These are phyloP conservation scores for Euphorbia celastroides DNA, from an alignment of 441 rosid genomes.

Conservation along the genomic window DNA sequence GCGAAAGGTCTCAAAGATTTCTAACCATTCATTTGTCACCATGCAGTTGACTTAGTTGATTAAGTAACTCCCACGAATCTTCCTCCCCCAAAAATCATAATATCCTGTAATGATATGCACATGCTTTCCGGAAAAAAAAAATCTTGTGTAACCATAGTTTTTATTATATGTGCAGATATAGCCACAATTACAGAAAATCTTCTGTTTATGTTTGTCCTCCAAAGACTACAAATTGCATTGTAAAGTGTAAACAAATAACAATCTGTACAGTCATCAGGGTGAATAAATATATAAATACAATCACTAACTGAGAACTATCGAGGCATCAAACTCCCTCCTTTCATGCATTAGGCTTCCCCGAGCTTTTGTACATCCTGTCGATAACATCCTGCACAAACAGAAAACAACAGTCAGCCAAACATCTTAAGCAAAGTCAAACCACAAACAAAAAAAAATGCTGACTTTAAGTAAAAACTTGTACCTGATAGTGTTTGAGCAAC, in stretches of 20 bases:
- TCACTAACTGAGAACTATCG: neutral
- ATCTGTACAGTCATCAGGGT: slow-evolving; percentile 19
- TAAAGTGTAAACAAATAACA: neutral
- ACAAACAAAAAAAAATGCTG: neutral
- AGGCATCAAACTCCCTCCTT: neutral
- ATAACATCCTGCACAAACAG: slow-evolving; percentile 46
- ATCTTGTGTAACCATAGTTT: too few species aligned
- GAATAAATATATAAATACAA: neutral
- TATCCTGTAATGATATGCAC: too few species aligned
- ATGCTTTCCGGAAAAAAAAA: too few species aligned
- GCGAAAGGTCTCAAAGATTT: too few species aligned
- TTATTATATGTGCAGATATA: too few species aligned
- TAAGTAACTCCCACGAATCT: too few species aligned
- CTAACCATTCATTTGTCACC: too few species aligned
- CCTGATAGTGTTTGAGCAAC: slow-evolving; percentile 80
- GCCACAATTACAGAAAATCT: slow-evolving; percentile 2
- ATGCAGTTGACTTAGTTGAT: too few species aligned
- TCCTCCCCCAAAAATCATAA: too few species aligned
- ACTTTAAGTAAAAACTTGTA: slow-evolving; percentile 12
- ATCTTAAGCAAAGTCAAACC: neutral
- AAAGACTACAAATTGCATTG: slow-evolving; percentile 3
- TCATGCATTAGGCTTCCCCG: slow-evolving; percentile 37
- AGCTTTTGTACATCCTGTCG: slow-evolving; percentile 65
- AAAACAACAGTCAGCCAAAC: slow-evolving; percentile 3
- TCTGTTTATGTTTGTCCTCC: neutral